Evolutionary conservation across 805 yeast genomes (phyloP).

Genomic region (Starmera dryadoides): DNA sequence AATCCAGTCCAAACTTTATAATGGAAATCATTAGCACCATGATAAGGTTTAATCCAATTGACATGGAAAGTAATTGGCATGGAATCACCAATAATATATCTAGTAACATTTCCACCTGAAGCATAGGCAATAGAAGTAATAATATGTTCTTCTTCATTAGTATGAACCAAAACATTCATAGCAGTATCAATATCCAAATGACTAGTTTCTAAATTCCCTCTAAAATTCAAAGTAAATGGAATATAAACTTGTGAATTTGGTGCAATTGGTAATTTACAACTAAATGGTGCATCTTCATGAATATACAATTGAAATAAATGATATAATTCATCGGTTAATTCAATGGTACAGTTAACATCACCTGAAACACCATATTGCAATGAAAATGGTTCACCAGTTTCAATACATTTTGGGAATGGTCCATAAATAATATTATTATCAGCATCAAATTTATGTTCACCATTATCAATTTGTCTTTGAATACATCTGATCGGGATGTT

Average conservation of each 20-base stretch:
- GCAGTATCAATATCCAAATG: conserved; percentile 61
- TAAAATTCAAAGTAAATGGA: conserved; percentile 55
- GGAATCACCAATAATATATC: conserved; percentile 59
- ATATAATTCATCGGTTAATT: conserved; percentile 54
- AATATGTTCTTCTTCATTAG: conserved; percentile 24
- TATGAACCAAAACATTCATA: conserved; percentile 45
- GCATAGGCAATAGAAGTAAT: conserved; percentile 54
- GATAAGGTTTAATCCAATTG: conserved; percentile 38
- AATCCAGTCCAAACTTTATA: background rate
- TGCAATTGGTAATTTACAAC: conserved; percentile 53
- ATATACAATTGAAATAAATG: conserved; percentile 70
- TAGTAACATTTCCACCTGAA: conserved; percentile 52
- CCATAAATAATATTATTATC: conserved; percentile 46
- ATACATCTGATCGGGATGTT: conserved; percentile 51
- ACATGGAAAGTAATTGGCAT: conserved; percentile 51
- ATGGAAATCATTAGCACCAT: conserved; percentile 1
- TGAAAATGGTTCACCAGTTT: conserved; percentile 53
- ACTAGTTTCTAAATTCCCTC: conserved; percentile 60
- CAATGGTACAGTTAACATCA: conserved; percentile 52
- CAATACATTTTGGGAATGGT: conserved; percentile 56
- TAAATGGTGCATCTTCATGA: conserved; percentile 72
- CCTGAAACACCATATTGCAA: conserved; percentile 44
- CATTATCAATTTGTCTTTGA: conserved; percentile 61
- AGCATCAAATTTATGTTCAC: conserved; percentile 69
- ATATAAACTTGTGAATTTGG: conserved; percentile 33